Evolutionary conservation across 345 rosid genomes (phyloP).

Genomic region (Balakata baccata): DNA sequence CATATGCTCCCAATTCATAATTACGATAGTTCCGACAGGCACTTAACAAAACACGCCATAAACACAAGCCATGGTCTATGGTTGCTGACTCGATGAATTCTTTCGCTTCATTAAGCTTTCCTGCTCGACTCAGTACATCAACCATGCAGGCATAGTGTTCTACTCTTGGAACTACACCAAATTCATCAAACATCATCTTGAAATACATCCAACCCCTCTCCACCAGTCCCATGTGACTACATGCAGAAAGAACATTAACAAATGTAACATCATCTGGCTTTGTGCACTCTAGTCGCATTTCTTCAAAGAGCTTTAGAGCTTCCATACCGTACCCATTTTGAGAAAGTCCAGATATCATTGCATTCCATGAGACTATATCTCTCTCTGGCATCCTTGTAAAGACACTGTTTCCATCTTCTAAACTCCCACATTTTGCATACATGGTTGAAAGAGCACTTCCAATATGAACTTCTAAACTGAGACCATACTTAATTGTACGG

Average conservation of each 20-base stretch:
- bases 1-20: slow-evolving; percentile 62
- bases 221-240: slow-evolving; percentile 35
- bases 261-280: slow-evolving; percentile 32
- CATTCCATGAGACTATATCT: slow-evolving; percentile 32
- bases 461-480: slow-evolving; percentile 9
- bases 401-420: slow-evolving; percentile 19
- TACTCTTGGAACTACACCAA: slow-evolving; percentile 21
- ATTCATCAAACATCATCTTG: slow-evolving; percentile 26
- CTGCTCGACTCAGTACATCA: slow-evolving; percentile 30
- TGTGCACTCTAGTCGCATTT: slow-evolving; percentile 23
- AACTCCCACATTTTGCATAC: slow-evolving; percentile 32
- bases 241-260: slow-evolving; percentile 32
- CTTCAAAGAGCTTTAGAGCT: slow-evolving; percentile 33
- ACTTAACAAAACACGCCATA: slow-evolving; percentile 63
- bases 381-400: slow-evolving; percentile 23
- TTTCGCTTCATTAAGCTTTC: slow-evolving; percentile 40
- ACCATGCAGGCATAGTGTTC: slow-evolving; percentile 36
- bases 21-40: slow-evolving; percentile 61
- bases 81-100: slow-evolving; percentile 65
- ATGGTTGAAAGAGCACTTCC: slow-evolving; percentile 33
- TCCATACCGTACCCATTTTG: slow-evolving; percentile 25
- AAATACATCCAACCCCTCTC: slow-evolving; percentile 22
- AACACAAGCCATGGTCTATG: slow-evolving; percentile 57
- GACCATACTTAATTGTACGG: slow-evolving; percentile 25
- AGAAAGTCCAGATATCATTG: slow-evolving; percentile 35